Evolutionary conservation across 352 stramenopile species (phyloP), one percentile per base, ranked within the genome.

Genomic region (Paralagenidium karlingii): DNA sequence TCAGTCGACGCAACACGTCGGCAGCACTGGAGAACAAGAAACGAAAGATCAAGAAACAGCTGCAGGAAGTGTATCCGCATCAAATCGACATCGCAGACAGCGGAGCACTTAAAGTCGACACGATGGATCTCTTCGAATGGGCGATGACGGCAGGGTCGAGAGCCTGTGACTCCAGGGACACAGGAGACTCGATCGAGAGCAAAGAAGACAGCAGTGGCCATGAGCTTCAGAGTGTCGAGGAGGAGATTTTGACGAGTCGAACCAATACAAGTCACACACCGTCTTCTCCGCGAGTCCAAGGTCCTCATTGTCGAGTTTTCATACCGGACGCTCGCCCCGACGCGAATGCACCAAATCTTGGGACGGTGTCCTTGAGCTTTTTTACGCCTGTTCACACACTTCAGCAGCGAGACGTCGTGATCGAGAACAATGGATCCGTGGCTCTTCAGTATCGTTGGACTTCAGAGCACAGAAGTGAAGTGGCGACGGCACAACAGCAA

Each of bases 51-150:
- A 59, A 62, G 8, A 87, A 85, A 44, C 73, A 85, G 32, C 61
- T 90, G 5, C 50, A 81, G 15, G 38, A 60, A 25, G 21, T 36
- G 30, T 7, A 36, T 36, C 19, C 30, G 22, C 22, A 36, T 36
- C 7, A 36, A 3, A 7, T 8, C 3, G 16, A 7, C 7, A 22
- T 36, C 3, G 19, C 30, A 25, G n/a, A 11, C 38, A 58, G 57
- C 36, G 63, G 61, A n/a, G 52, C 64, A 8, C 34, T 87, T 18
- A 55, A 55, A 15, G 65, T 87, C 3, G 58, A 58, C 12, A 83
- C 73, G 2, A 31, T 45, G 3, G 73, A 87, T 38, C 45, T 90
- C 21, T 87, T 86, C 37, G 61, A 76, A 20, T 90, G 76, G 76
- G 76, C 73, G 7, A 36, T 7, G 30, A 7, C 30, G 30, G 22